Evolutionary conservation across 371 early-diverging fungal species (phyloP), one percentile per base, ranked within the genome.

Genomic region (Actinomucor elegans): DNA sequence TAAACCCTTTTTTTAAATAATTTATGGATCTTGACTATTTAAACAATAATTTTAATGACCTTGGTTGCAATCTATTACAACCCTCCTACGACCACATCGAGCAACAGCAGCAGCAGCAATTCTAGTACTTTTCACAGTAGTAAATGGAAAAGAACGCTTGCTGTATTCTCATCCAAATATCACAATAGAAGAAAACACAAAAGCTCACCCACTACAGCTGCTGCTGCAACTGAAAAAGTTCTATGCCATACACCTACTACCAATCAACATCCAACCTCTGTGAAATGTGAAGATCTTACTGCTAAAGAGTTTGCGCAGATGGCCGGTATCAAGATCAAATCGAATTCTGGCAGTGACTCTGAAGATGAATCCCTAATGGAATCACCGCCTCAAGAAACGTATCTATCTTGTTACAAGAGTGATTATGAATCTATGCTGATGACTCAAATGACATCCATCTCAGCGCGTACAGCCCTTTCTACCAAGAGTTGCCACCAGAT

Each of bases 281-380:
- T 67, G 14, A 61, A 66, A 46, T 69, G 67, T 18, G 72, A 71
- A 52, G 72, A 75, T 43, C 65, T 75, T 9, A 75, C 75, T n/a
- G 72, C 72, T 5, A 75, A 67, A 38, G 72, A 75, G 45, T 75
- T 75, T 53, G 75, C 75, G 24, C 58, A 59, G 28, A 55, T 67
- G 56, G 59, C 75, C 21, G 75, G 75, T 0, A 71, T 75, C 33
- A 71, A 68, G 48, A 63, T 71, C 24, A 61, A 59, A 33, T 29
- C 47, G 12, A 48, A 41, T 7, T 59, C 58, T 11, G 15, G 1
- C 12, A n/a, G 11, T 26, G 41, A 41, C 5, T 6, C 14, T 10
- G 24, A 41, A 14, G 41, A 41, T 41, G 41, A 41, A 24, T 41
- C 36, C 12, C 15, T 31, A 14, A 50, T 27, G 24, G 15, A 33